phyloP scores from a whole-genome alignment of 495 filamentous ascomycete species.

The Opeltia flavorubescens region DNA sequence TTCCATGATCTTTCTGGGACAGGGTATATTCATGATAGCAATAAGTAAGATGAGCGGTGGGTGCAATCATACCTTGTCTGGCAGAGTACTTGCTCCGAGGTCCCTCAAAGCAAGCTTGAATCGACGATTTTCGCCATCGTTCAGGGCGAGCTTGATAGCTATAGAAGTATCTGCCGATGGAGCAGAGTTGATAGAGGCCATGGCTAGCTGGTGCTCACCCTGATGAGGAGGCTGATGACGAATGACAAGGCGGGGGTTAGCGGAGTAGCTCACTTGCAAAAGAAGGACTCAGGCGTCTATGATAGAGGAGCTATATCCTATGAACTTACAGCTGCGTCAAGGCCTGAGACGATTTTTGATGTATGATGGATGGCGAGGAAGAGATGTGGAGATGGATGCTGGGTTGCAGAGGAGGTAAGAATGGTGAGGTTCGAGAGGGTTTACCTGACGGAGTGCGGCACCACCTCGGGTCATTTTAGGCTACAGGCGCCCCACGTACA shows the following conservation, averaged over 20 bases:
- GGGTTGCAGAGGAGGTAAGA: background rate
- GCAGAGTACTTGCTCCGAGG: constrained; percentile 59
- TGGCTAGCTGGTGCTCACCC: constrained; percentile 15
- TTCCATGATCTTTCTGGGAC: background rate
- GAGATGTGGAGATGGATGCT: background rate
- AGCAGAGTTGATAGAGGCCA: constrained; percentile 33
- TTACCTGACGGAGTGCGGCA: background rate
- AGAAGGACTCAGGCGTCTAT: background rate
- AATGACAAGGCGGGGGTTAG: constrained; percentile 5
- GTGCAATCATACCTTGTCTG: constrained; percentile 75
- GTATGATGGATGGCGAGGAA: background rate
- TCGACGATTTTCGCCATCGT: constrained; percentile 54
- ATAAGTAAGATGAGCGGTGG: constrained; percentile 9
- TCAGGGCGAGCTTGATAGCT: constrained; percentile 67
- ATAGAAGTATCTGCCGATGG: constrained; percentile 56
- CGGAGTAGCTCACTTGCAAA: background rate
- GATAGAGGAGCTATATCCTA: background rate
- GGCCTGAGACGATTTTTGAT: too few relatives aligned
- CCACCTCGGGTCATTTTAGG: too few relatives aligned
- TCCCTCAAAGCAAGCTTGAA: constrained; percentile 86
- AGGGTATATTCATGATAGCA: too few relatives aligned
- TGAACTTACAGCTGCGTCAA: too few relatives aligned
- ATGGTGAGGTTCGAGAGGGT: background rate
- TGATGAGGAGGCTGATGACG: background rate
- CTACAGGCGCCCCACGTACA: too few relatives aligned